Evolutionary conservation across 495 filamentous ascomycete genomes (phyloP).

Genomic region (Trypethelium eluteriae): DNA sequence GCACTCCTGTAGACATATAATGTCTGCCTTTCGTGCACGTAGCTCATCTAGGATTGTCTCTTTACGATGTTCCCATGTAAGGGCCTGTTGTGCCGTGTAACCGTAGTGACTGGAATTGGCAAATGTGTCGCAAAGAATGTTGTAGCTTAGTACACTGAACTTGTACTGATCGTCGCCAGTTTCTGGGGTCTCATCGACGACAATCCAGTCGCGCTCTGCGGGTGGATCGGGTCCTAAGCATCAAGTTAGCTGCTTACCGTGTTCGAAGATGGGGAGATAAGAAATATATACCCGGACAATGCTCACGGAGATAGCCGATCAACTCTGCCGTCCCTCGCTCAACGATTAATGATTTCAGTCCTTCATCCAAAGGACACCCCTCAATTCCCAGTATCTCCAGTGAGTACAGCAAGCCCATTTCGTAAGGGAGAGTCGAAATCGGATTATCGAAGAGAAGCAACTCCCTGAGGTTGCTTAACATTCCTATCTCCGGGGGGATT

Average conservation of each 20-base stretch:
- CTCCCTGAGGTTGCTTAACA: conserved; percentile 78
- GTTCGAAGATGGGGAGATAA: background rate
- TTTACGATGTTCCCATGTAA: conserved; percentile 79
- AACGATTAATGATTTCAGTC: conserved; percentile 66
- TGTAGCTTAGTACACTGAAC: conserved; percentile 81
- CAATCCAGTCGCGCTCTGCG: conserved; percentile 58
- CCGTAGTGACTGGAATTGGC: conserved; percentile 78
- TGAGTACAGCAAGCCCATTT: conserved; percentile 78
- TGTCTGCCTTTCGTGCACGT: conserved; percentile 69
- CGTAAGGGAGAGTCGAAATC: conserved; percentile 69
- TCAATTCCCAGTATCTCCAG: conserved; percentile 86
- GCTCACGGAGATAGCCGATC: conserved; percentile 71
- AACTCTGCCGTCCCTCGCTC: conserved; percentile 80
- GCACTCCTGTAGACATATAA: conserved; percentile 88
- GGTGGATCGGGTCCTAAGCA: conserved; percentile 62
- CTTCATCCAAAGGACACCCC: conserved; percentile 73
- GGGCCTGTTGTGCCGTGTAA: conserved; percentile 68
- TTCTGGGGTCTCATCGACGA: conserved; percentile 52
- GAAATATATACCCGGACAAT: conserved; percentile 58
- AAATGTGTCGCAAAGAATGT: conserved; percentile 87
- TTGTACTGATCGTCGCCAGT: conserved; percentile 39
- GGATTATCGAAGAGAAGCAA: conserved; percentile 84
- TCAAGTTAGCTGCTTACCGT: conserved; percentile 10
- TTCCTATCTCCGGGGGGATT: conserved; percentile 86
- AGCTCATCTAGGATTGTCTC: conserved; percentile 75